Evolutionary conservation across 176 grass and related monocot species (phyloP), one percentile per base, ranked within the genome.

Genomic region (Ananas comosus): DNA sequence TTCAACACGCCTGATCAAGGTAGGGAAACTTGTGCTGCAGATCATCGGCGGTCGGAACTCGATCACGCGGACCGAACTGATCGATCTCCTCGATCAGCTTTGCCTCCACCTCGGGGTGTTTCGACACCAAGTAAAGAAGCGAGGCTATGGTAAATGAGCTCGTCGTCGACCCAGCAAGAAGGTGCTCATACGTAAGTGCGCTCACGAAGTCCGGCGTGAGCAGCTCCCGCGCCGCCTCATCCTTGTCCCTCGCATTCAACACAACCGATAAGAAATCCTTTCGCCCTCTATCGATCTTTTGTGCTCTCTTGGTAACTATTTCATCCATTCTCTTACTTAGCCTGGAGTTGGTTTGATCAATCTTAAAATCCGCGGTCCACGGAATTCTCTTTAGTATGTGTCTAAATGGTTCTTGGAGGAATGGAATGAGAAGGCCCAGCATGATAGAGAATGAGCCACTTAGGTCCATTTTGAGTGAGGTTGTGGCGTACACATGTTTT

Each of bases 181-280:
- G 86, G 80, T 93, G 86, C 83, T 93, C 90, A 75, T 93, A 89
- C n/a, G 83, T 81, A 67, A 93, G 86, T 47, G 90, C 83, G 70
- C 71, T 83, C 50, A 93, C 70, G 75, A 89, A 86, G 70, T 93
- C 83, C 19, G 82, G 66, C 28, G 90, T 89, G 51, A 89, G 74
- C 50, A 93, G 76, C 68, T 76, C 81, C 22, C 83, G 70, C 59
- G 79, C 68, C 53, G 49, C 73, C 18, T 71, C 63, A 50, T 76
- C 51, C 53, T 52, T 50, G 49, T 86, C 85, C 49, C 85, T 66
- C 54, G 85, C 85, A 81, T 83, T 80, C 50, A 88, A 79, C 63
- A 89, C 63, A 13, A 75, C 75, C 1, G 83, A 89, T 19, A 93
- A 64, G 74, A 93, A 89, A 64, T 93, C 90, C 80, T 74, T 79